phyloP scores from a whole-genome alignment of 495 filamentous ascomycete genomes.

The Penicillium goetzii region DNA sequence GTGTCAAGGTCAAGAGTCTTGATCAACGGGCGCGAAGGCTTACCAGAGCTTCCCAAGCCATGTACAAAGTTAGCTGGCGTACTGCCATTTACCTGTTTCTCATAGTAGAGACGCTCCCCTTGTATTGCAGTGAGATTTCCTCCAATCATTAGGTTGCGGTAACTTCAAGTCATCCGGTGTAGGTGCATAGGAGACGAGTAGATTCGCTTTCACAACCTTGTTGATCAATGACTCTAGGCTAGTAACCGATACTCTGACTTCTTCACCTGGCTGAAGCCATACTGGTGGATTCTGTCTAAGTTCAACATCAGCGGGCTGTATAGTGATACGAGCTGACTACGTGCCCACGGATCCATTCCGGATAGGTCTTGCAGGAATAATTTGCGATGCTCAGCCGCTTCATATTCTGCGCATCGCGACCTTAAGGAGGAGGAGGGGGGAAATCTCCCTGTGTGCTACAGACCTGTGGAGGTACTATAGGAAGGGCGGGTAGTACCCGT shows the following conservation, averaged over 20 bases:
- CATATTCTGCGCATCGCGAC: no score
- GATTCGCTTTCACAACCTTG: constrained; percentile 33
- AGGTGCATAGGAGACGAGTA: constrained; percentile 22
- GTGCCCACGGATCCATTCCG: no score
- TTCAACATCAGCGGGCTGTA: constrained; percentile 53
- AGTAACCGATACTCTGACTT: constrained; percentile 52
- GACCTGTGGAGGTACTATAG: neutral
- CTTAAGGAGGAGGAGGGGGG: no score
- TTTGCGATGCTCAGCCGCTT: no score
- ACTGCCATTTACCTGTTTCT: constrained; percentile 30
- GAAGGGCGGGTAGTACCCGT: neutral
- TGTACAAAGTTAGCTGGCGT: constrained; percentile 55
- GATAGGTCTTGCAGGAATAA: no score
- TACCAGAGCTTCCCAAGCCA: constrained; percentile 49
- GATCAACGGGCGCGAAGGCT: constrained; percentile 49
- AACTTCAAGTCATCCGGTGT: constrained; percentile 14
- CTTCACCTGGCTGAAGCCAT: constrained; percentile 52
- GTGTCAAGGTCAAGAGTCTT: constrained; percentile 20
- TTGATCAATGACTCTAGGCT: constrained; percentile 45
- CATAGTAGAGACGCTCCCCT: constrained; percentile 46
- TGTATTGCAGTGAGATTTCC: constrained; percentile 42
- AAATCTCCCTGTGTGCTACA: neutral
- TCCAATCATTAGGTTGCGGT: constrained; percentile 13
- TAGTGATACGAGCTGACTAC: neutral
- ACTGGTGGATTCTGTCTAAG: constrained; percentile 48